Conservation (phyloP, 306 rosid genomes). For the Vigna radiata region DNA sequence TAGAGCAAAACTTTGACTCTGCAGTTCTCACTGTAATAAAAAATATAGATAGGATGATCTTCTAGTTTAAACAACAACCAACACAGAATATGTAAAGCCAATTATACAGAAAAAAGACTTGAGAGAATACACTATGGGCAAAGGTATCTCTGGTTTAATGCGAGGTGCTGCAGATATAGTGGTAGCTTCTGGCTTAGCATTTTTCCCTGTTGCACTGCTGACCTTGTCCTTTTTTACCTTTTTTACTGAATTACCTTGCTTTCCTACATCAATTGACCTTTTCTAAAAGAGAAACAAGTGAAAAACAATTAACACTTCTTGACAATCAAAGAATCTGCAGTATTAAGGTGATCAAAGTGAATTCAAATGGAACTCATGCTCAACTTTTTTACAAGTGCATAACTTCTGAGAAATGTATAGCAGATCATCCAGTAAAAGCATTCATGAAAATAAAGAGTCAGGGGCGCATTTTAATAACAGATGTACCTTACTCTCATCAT, state of each 20-base stretch:
- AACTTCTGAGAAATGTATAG: not conserved
- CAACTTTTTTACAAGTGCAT: not conserved
- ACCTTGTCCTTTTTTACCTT: conserved; percentile 80
- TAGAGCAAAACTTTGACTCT: not conserved
- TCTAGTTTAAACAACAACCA: conserved; percentile 26
- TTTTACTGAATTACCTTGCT: conserved; percentile 70
- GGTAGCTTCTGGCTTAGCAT: conserved; percentile 64
- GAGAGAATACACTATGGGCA: conserved; percentile 65
- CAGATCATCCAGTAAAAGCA: conserved; percentile 12
- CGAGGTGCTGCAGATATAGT: conserved; percentile 63
- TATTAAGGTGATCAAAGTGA: conserved; percentile 4
- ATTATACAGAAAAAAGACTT: conserved; percentile 1
- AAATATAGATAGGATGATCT: not conserved
- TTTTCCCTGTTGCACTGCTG: conserved; percentile 62
- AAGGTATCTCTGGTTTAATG: conserved; percentile 74
- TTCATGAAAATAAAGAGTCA: not conserved
- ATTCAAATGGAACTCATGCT: not conserved
- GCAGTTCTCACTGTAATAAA: not conserved
- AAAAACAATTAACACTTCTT: conserved; percentile 27
- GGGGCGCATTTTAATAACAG: conserved; percentile 2
- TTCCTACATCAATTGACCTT: conserved; percentile 70
- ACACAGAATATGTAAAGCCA: not conserved
- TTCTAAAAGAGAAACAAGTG: conserved; percentile 54
- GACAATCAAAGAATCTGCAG: not conserved
- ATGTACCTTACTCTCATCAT: conserved; percentile 73